Percentiles rank a stretch among this genome's conserved stretches.
phyloP scores from a whole-genome alignment of 345 rosid species.

The Rubroshorea leprosula region DNA sequence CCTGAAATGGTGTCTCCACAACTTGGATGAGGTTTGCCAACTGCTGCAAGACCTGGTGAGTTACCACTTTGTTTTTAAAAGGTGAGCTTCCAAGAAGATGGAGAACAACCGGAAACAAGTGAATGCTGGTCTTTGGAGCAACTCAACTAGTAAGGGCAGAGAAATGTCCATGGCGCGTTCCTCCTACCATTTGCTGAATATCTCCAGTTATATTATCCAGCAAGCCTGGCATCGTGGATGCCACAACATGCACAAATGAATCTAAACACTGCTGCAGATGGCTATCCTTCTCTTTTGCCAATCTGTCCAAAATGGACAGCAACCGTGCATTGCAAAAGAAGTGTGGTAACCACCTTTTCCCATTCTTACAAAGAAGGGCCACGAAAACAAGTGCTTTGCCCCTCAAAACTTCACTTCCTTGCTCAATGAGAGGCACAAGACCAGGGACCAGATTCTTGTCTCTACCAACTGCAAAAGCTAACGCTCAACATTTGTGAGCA shows the following conservation, averaged over 20 bases:
- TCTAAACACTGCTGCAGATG: slow-evolving; percentile 67
- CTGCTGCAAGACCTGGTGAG: slow-evolving; percentile 60
- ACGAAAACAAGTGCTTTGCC: slow-evolving; percentile 78
- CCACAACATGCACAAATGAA: slow-evolving; percentile 62
- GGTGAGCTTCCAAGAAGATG: slow-evolving; percentile 81
- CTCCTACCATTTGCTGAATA: slow-evolving; percentile 80
- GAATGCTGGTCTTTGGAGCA: slow-evolving; percentile 56
- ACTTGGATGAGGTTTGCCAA: slow-evolving; percentile 73
- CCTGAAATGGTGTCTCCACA: slow-evolving; percentile 91
- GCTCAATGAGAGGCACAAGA: slow-evolving; percentile 77
- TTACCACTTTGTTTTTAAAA: slow-evolving; percentile 72
- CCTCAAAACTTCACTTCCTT: slow-evolving; percentile 77
- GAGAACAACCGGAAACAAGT: slow-evolving; percentile 78
- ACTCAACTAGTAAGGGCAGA: slow-evolving; percentile 56
- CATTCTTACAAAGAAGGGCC: slow-evolving; percentile 80
- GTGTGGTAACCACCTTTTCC: slow-evolving; percentile 80
- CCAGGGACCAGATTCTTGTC: slow-evolving; percentile 72
- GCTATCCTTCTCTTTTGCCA: slow-evolving; percentile 83
- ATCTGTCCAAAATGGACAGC: slow-evolving; percentile 73
- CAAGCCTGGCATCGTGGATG: slow-evolving; percentile 61
- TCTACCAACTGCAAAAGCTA: slow-evolving; percentile 64
- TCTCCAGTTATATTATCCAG: slow-evolving; percentile 71
- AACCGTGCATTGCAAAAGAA: slow-evolving; percentile 73
- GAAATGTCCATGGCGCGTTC: slow-evolving; percentile 71
- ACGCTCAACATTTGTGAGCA: slow-evolving; percentile 64